Conservation (phyloP, 163 green algal genomes). For the Chloroidium sp. region DNA sequence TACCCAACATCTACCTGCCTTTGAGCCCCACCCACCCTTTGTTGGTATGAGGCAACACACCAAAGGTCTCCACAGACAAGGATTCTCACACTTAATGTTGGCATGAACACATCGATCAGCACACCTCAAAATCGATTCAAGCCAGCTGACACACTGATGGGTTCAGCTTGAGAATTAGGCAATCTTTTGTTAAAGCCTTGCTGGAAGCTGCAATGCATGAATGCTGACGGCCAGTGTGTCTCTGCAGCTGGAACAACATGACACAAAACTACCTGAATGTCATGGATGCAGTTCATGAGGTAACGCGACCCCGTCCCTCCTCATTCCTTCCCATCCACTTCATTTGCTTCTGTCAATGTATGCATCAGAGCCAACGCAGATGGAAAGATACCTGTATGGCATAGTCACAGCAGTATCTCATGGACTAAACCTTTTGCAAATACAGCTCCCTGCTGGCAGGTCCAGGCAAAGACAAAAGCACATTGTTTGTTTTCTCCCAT, state of each 20-base stretch:
- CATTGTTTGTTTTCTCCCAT: background rate
- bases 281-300: slow-evolving; percentile 7
- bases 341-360: background rate
- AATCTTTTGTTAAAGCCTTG: too few species aligned
- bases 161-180: too few species aligned
- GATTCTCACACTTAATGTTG: too few species aligned
- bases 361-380: background rate
- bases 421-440: background rate
- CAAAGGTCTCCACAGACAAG: too few species aligned
- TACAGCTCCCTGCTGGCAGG: background rate
- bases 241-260: background rate
- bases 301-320: background rate
- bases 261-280: background rate
- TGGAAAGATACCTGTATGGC: background rate
- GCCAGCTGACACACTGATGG: too few species aligned
- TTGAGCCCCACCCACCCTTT: too few species aligned
- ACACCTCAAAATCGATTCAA: background rate
- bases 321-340: background rate
- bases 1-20: background rate
- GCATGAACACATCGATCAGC: background rate
- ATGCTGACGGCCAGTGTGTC: background rate
- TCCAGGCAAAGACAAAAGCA: background rate
- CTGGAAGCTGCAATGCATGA: too few species aligned
- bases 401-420: background rate
- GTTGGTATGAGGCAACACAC: too few species aligned